Evolutionary conservation across 2,329 filamentous ascomycete genomes (phyloP), one percentile per base, ranked within the genome.

Genomic region (Colletotrichum eleusines): DNA sequence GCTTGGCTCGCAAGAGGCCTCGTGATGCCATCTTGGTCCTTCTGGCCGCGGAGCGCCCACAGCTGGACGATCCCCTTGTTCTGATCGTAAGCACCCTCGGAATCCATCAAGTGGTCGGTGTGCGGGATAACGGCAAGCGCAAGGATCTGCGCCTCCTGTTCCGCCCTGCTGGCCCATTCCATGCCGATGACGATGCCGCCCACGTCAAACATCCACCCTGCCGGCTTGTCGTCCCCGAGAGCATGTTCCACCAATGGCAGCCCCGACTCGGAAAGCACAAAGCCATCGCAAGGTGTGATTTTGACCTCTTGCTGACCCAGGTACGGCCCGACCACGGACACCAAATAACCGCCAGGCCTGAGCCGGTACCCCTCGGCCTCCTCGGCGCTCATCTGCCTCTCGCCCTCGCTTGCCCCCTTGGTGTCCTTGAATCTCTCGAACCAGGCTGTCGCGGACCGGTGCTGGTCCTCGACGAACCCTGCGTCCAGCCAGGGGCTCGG

Each of bases 171-270:
- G 1, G 84, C 85, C 88, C 88, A 90, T 57, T 82, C 84, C 77
- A 89, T 84, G 33, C 83, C 80, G 5, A 86, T 77, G 5, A 87
- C 83, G 18, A 88, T 81, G 60, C 88, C 87, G 14, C 86, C 87
- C 0, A 84, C 81, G 69, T 90, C 85, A 18, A 90, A 75, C 73
- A 89, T 79, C 86, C 86, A 89, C 5, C 86, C 87, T 77, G 73
- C 81, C 73, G 74, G 75, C 35, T 72, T 60, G n/a, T 76, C 77
- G 40, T 72, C 65, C 14, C 73, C 68, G 8, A 69, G 59, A 1
- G 74, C 62, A n/a, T 79, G 75, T 12, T 76, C 70, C 6, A 77
- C 73, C 26, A 79, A 72, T 0, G 79, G 77, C 11, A 81, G 57
- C 0, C 80, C 80, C 0, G 74, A 73, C 9, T 80, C 75, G 2